Conservation (phyloP, 176 grass and related monocot genomes). For the Eragrostis nindensis region DNA sequence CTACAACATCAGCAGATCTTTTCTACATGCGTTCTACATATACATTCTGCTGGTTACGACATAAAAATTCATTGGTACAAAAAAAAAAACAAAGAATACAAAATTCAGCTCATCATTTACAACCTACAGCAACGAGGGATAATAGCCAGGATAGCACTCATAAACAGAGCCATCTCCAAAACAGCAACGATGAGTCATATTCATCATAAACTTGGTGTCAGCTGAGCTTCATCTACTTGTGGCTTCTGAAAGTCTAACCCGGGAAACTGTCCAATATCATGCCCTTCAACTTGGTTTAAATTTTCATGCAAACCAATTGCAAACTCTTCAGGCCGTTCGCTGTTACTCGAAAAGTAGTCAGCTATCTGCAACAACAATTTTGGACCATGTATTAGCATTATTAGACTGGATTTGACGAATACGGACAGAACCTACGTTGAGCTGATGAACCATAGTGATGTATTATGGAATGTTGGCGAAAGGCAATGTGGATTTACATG, state of each 20-base stretch:
- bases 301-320: slow-evolving; percentile 62
- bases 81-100: neutral
- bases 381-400: neutral
- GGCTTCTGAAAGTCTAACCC: slow-evolving; percentile 53
- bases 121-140: slow-evolving; percentile 36
- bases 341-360: slow-evolving; percentile 57
- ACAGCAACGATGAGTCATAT: slow-evolving; percentile 10
- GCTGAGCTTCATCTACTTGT: slow-evolving; percentile 51
- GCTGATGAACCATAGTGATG: neutral
- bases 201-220: slow-evolving; percentile 39
- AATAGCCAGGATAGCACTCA: too few species aligned
- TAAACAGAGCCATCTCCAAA: too few species aligned
- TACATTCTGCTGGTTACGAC: slow-evolving; percentile 22
- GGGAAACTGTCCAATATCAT: slow-evolving; percentile 91
- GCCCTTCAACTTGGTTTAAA: slow-evolving; percentile 60
- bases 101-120: slow-evolving; percentile 43
- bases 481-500: slow-evolving; percentile 49
- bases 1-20: neutral
- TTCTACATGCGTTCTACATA: slow-evolving; percentile 22
- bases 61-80: neutral
- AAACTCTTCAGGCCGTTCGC: slow-evolving; percentile 60
- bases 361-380: slow-evolving; percentile 57
- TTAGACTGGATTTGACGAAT: neutral
- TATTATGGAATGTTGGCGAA: neutral
- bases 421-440: neutral